Evolutionary conservation across 495 filamentous ascomycete species (phyloP).

Genomic region (Paragyromitra xinjiangensis): DNA sequence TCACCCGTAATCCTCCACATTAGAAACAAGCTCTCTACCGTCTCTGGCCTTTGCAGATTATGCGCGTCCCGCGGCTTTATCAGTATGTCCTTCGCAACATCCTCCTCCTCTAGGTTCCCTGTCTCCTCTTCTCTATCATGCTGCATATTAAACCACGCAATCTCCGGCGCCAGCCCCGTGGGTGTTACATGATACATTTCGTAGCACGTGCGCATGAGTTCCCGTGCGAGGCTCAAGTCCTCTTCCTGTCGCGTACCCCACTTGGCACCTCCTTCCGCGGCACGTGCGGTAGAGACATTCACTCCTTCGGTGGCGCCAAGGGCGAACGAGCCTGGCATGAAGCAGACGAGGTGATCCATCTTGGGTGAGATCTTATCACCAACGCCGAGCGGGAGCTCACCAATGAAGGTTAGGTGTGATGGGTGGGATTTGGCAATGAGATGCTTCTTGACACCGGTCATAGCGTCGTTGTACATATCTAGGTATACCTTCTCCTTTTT

Average conservation of each 20-base stretch:
- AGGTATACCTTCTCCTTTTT: conserved; percentile 85
- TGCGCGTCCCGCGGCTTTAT: conserved; percentile 80
- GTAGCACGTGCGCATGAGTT: conserved; percentile 97
- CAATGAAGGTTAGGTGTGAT: conserved; percentile 82
- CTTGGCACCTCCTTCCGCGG: conserved; percentile 62
- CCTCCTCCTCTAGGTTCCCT: conserved; percentile 63
- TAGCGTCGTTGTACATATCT: conserved; percentile 90
- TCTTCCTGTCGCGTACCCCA: conserved; percentile 85
- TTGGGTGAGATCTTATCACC: conserved; percentile 73
- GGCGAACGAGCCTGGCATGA: conserved; percentile 95
- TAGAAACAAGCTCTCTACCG: conserved; percentile 92
- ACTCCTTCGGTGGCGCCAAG: conserved; percentile 83
- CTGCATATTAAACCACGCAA: conserved; percentile 83
- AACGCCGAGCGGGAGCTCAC: conserved; percentile 82
- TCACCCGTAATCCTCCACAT: conserved; percentile 99
- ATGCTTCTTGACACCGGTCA: conserved; percentile 87
- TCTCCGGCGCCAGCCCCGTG: conserved; percentile 91
- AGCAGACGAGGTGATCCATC: conserved; percentile 98
- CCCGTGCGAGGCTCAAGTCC: conserved; percentile 83
- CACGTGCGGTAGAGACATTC: conserved; percentile 75
- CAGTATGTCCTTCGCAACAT: conserved; percentile 77
- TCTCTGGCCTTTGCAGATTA: conserved; percentile 96
- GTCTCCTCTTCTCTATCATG: conserved; percentile 66
- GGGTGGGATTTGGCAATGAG: conserved; percentile 86
- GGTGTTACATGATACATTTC: conserved; percentile 89